Conservation (phyloP, 2,329 filamentous ascomycete species). For the Diaporthe amygdali region DNA sequence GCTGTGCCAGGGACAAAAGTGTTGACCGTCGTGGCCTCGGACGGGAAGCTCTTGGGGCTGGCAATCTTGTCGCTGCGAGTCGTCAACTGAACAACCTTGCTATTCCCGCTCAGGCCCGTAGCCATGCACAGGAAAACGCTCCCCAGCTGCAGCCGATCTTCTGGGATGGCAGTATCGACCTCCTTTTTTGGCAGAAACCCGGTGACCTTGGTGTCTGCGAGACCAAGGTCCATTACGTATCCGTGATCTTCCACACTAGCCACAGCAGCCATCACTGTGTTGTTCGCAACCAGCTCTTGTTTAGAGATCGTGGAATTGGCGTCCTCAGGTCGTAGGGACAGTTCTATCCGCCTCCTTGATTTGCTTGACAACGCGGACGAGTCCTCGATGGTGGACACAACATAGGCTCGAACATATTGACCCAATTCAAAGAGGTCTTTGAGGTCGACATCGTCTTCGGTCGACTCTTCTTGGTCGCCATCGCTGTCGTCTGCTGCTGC, state of each 20-base stretch:
- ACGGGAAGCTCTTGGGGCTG: constrained; percentile 68
- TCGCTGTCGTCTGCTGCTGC: constrained; percentile 62
- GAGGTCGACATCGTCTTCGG: constrained; percentile 70
- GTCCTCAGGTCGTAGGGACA: constrained; percentile 80
- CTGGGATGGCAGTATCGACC: constrained; percentile 68
- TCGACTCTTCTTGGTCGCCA: constrained; percentile 55
- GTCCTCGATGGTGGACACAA: constrained; percentile 78
- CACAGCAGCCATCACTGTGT: constrained; percentile 85
- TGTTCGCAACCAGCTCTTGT: constrained; percentile 76
- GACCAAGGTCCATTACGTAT: constrained; percentile 87
- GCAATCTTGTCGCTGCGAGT: constrained; percentile 73
- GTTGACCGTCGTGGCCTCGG: constrained; percentile 84
- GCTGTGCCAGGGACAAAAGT: constrained; percentile 91
- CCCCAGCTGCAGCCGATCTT: constrained; percentile 78
- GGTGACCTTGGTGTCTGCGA: constrained; percentile 69
- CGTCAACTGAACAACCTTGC: constrained; percentile 87
- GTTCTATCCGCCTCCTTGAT: constrained; percentile 80
- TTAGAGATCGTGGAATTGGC: constrained; percentile 77
- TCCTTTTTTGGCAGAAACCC: constrained; percentile 90
- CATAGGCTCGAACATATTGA: constrained; percentile 86
- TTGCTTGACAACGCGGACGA: constrained; percentile 58
- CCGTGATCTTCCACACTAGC: constrained; percentile 95
- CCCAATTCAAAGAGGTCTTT: constrained; percentile 78
- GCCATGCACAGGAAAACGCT: constrained; percentile 85
- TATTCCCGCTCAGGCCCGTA: constrained; percentile 74